Evolutionary conservation across 2,329 filamentous ascomycete species (phyloP).

Genomic region (Myriosclerotinia scirpicola): DNA sequence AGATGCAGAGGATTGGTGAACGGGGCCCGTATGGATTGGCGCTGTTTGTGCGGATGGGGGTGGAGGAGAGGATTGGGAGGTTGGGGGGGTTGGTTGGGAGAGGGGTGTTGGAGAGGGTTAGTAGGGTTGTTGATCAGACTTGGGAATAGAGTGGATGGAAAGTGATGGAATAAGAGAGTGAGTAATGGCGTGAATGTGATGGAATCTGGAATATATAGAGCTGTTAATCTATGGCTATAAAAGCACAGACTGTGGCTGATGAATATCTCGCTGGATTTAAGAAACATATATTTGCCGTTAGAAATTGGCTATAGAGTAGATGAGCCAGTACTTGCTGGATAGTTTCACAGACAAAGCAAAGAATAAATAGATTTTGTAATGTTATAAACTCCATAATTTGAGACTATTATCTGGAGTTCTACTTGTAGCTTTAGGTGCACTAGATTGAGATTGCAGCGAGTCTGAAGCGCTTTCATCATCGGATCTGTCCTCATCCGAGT

Average conservation of each 20-base stretch:
- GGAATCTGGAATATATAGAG: background rate
- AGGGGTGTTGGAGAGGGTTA: constrained; percentile 53
- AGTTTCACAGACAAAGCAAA: background rate
- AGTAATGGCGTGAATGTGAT: background rate
- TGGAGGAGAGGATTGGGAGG: constrained; percentile 47
- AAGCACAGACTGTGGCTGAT: background rate
- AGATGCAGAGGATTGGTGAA: background rate
- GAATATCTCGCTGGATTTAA: background rate
- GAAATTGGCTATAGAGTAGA: background rate
- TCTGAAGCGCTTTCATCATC: constrained; percentile 14
- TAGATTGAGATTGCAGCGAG: constrained; percentile 5
- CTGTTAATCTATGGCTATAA: background rate
- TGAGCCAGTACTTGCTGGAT: background rate
- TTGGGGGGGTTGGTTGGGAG: constrained; percentile 56
- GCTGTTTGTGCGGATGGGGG: constrained; percentile 57
- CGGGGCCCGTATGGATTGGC: constrained; percentile 47
- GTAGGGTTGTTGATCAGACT: constrained; percentile 50
- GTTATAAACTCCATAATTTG: constrained; percentile 48
- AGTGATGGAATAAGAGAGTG: background rate
- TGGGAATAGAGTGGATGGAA: constrained; percentile 28
- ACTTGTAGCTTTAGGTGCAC: background rate
- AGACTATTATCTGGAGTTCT: constrained; percentile 46
- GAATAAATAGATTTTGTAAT: constrained; percentile 6
- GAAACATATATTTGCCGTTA: background rate
- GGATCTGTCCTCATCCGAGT: constrained; percentile 23